Percentiles rank a stretch among this genome's conserved stretches.
Evolutionary conservation across 345 rosid genomes (phyloP).

Genomic region (Moricandia moricandioides): DNA sequence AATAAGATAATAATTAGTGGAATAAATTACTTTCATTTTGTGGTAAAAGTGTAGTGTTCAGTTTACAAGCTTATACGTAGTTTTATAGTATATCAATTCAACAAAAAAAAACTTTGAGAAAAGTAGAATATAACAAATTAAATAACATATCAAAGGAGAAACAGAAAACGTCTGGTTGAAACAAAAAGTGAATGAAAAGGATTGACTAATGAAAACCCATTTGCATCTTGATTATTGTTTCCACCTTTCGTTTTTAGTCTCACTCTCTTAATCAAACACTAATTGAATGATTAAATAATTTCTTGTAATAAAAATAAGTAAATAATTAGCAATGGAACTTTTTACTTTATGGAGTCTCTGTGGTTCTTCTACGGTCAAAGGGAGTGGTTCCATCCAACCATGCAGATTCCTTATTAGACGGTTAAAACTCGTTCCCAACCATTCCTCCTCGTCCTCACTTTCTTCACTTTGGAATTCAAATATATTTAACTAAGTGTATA

Average conservation of each 20-base stretch:
- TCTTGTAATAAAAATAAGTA: constrained; percentile 3
- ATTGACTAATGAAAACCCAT: constrained; percentile 18
- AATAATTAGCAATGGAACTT: constrained; percentile 3
- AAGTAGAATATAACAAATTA: neutral
- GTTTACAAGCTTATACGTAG: neutral
- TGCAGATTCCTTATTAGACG: constrained; percentile 34
- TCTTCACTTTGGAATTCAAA: constrained; percentile 10
- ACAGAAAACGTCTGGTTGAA: constrained; percentile 9
- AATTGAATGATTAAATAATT: neutral
- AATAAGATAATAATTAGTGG: neutral
- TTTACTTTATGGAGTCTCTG: constrained; percentile 19
- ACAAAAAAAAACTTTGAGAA: neutral
- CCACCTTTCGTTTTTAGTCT: constrained; percentile 20
- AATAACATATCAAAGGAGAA: constrained; percentile 2
- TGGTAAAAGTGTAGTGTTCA: neutral
- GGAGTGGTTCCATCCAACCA: constrained; percentile 35
- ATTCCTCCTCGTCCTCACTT: constrained; percentile 20
- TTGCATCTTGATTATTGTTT: constrained; percentile 6
- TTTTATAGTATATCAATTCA: neutral
- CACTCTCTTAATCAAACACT: constrained; percentile 8
- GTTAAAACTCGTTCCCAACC: constrained; percentile 26
- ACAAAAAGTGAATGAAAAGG: constrained; percentile 19
- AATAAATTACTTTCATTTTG: neutral
- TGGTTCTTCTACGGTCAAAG: constrained; percentile 32
- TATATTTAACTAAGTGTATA: constrained; percentile 1